Conservation (phyloP, 2,329 filamentous ascomycete species). For the Aspergillus sp. region DNA sequence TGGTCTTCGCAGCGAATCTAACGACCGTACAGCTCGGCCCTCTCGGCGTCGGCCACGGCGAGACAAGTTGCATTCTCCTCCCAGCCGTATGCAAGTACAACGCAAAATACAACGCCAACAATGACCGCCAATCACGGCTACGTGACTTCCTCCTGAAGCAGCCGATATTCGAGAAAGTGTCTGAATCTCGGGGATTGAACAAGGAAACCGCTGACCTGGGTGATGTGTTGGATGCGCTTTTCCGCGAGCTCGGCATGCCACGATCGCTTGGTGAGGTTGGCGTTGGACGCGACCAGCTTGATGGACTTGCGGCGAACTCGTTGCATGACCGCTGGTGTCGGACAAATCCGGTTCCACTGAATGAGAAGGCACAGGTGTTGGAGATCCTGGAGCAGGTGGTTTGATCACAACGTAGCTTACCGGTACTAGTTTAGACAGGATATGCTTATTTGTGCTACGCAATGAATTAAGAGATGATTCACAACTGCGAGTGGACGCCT, state of each 20-base stretch:
- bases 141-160: constrained; percentile 43
- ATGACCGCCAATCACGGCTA: constrained; percentile 44
- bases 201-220: constrained; percentile 43
- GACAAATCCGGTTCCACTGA: constrained; percentile 53
- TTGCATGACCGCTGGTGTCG: constrained; percentile 52
- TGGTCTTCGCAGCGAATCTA: neutral
- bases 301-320: constrained; percentile 50
- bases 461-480: too few species aligned
- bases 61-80: constrained; percentile 58
- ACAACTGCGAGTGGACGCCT: too few species aligned
- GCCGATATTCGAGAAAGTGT: constrained; percentile 35
- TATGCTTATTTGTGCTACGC: too few species aligned
- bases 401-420: neutral
- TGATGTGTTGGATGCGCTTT: constrained; percentile 53
- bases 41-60: constrained; percentile 59
- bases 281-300: constrained; percentile 50
- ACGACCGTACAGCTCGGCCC: constrained; percentile 45
- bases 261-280: constrained; percentile 53
- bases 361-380: constrained; percentile 49
- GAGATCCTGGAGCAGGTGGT: constrained; percentile 51
- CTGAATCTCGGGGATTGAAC: constrained; percentile 32
- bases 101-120: constrained; percentile 42
- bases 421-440: neutral
- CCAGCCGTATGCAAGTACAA: constrained; percentile 61
- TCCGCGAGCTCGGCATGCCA: constrained; percentile 56